Base-by-base conservation (phyloP, 1,139 yeast genomes). In the Geotrichum klebahnii region DNA sequence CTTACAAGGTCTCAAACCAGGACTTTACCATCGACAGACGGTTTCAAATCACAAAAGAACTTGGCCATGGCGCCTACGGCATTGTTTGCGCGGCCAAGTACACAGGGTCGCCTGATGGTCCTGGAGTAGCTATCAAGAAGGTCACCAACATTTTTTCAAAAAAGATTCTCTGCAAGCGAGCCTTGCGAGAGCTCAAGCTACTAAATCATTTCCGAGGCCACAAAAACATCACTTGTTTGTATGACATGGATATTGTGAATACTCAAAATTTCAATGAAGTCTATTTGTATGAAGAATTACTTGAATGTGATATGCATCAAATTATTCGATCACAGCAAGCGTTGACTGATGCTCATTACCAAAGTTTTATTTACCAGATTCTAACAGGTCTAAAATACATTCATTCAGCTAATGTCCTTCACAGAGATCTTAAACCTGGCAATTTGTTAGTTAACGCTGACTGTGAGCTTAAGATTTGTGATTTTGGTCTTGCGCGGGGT, bases 251-350 rank as follows among this genome's bases (percentile, higher is more conserved):
- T 68, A 86, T 92, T 52, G 88, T 90, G 37, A 84, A 84, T 48
- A 84, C 95, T 49, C 82, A 82, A 41, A 81, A 80, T 55, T 90
- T 90, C 72, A 89, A 90, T 67, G 98, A 95, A 62, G 78, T 92
- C 12, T 92, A 92, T 59, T 73, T 92, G 5, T 92, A 92, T 63
- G 97, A 92, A 67, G 97, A 90, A 67, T 72, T 89, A 58, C 89
- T 92, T 97, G 98, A 92, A 67, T 92, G 97, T 69, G 98, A 92
- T 67, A 83, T 92, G 87, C 97, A 90, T 66, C 97, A 92, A 67
- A 92, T 92, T 62, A 92, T 92, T 54, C 76, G 95, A 59, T 87
- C 96, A 2, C 89, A 90, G 26, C 98, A 92, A 68, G 89, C 96
- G 0, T 75, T 92, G 60, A 89, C 97, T 0, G 97, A 92, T 66